Percentiles rank a stretch among this genome's conserved stretches.
Conservation (phyloP, 768 basidiomycete genomes). For the Lentinula detonsa region DNA sequence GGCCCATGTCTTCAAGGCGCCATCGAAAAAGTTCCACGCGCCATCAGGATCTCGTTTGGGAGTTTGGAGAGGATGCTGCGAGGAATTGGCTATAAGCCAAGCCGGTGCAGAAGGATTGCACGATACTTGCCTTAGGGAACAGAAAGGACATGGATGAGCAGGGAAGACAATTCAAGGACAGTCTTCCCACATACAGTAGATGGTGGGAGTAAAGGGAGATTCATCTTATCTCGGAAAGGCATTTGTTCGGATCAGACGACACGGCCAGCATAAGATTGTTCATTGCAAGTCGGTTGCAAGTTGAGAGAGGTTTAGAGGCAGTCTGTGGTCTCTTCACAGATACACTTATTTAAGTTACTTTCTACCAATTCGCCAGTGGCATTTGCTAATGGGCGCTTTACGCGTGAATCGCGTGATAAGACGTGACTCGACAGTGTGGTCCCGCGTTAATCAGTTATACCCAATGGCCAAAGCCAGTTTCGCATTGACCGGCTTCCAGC, state of each 20-base stretch:
- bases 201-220: no score
- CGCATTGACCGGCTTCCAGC: neutral
- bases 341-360: no score
- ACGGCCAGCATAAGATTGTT: no score
- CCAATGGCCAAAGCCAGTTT: neutral
- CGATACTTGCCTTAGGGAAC: constrained; percentile 13
- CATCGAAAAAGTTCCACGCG: constrained; percentile 20
- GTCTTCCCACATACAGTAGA: no score
- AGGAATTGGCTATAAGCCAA: neutral
- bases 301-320: no score
- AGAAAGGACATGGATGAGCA: constrained; percentile 13
- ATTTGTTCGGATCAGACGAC: no score
- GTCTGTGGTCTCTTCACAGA: no score
- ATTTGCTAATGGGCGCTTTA: neutral
- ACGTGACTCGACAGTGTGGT: neutral
- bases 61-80: constrained; percentile 13
- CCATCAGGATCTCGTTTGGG: constrained; percentile 17
- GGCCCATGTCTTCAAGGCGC: constrained; percentile 18
- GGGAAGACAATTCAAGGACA: neutral
- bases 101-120: neutral
- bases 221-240: no score
- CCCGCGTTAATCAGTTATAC: neutral
- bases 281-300: no score
- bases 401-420: neutral
- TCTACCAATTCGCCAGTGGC: no score